phyloP scores from a whole-genome alignment of 202 grass and related monocot genomes.

The Setaria viridis region DNA sequence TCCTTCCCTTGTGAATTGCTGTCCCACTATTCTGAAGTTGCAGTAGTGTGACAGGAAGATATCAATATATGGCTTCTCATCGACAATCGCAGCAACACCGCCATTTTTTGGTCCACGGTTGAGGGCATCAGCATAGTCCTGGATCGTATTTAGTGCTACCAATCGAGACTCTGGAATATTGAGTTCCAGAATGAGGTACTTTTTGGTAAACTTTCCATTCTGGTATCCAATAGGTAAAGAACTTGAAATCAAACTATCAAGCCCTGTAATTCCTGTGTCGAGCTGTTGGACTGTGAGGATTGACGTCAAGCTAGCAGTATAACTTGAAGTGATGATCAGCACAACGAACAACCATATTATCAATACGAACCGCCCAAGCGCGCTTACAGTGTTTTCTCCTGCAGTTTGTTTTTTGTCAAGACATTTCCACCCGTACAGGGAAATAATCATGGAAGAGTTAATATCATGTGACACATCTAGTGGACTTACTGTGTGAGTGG shows the following conservation, averaged over 20 bases:
- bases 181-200: slow-evolving; percentile 78
- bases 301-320: slow-evolving; percentile 92
- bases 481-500: slow-evolving; percentile 80
- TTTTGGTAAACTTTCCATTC: slow-evolving; percentile 76
- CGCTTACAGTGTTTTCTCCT: slow-evolving; percentile 74
- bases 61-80: slow-evolving; percentile 74
- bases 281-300: slow-evolving; percentile 94
- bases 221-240: slow-evolving; percentile 84
- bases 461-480: slow-evolving; percentile 17
- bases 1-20: slow-evolving; percentile 90
- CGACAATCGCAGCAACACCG: slow-evolving; percentile 87
- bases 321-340: slow-evolving; percentile 96
- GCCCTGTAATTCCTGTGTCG: slow-evolving; percentile 73
- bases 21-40: slow-evolving; percentile 78
- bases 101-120: slow-evolving; percentile 67
- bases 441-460: slow-evolving; percentile 18
- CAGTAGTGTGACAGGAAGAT: slow-evolving; percentile 82
- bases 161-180: slow-evolving; percentile 70
- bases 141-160: slow-evolving; percentile 66
- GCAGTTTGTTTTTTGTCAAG: slow-evolving; percentile 44
- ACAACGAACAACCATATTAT: slow-evolving; percentile 91
- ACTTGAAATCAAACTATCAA: slow-evolving; percentile 79
- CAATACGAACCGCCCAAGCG: slow-evolving; percentile 85
- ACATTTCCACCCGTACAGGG: slow-evolving; percentile 12
- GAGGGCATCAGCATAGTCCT: slow-evolving; percentile 81